Base-by-base conservation (phyloP, 108 stramenopile genomes). In the Aureococcus anophagefferens region DNA sequence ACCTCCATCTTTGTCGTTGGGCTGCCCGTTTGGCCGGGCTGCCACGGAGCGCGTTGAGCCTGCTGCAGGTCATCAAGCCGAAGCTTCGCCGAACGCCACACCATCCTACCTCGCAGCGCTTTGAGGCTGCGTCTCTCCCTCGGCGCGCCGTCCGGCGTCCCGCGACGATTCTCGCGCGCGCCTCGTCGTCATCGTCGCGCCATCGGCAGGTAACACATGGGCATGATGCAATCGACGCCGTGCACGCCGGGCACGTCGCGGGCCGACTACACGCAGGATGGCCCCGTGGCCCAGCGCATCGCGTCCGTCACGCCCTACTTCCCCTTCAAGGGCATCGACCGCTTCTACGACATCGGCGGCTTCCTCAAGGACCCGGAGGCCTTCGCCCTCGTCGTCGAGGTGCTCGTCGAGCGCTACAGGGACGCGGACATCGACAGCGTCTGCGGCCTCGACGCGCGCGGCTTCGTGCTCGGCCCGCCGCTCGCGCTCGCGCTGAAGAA, bases 271-370 rank as follows among this genome's bases (percentile, higher is more conserved):
- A 59, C 14, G 25, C 21, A 3, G 7, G 51, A 59, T 11, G 51
- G 51, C 51, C 51, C 51, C 21, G 51, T 59, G 3, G 51, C 51
- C 21, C 4, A 46, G 44, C 30, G 77, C 35, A 96, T 98, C 68
- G 95, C 95, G 35, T 76, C 90, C 65, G 90, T 91, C 63, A 85
- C 95, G 64, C 97, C 95, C n/a, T 96, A 90, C 79, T 98, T 91
- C 74, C 91, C 94, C 30, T 98, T 98, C 90, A 95, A 98, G 78
- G 95, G 94, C n/a, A 96, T 98, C 65, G 88, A 90, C 78, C 88
- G 81, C 18, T 98, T 98, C 78, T 98, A 98, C 79, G 97, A 98
- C 78, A 97, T 98, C 69, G 92, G 93, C 63, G 97, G 97, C n/a
- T 91, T 97, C 74, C 74, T 94, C 37, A 77, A 77, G 31, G 74